Conservation (phyloP, 257 asterid species). For the Capsicum baccatum region DNA sequence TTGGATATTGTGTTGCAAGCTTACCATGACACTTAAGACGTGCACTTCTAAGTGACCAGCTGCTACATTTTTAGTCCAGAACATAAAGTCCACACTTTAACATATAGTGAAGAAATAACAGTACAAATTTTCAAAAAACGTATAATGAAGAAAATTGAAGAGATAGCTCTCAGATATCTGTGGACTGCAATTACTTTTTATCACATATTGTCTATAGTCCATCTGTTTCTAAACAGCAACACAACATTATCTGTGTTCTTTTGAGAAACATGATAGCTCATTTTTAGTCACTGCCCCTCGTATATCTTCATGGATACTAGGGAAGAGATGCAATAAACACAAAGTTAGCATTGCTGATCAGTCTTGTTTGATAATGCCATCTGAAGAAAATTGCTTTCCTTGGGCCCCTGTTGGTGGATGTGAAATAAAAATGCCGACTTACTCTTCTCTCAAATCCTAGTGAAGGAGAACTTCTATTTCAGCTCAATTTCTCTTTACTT, state of each 20-base stretch:
- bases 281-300: conserved; percentile 8
- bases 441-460: background rate
- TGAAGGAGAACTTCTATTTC: background rate
- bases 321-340: conserved; percentile 8
- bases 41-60: background rate
- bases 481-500: conserved; percentile 7
- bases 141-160: background rate
- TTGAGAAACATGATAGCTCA: conserved; percentile 16
- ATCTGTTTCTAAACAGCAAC: conserved; percentile 21
- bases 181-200: background rate
- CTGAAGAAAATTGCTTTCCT: conserved; percentile 9
- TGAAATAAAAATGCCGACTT: background rate
- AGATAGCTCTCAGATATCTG: background rate
- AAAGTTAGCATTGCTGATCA: background rate
- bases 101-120: background rate
- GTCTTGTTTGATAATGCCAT: conserved; percentile 24
- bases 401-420: background rate
- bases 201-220: background rate
- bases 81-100: background rate
- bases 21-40: background rate
- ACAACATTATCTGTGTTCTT: conserved; percentile 17
- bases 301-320: background rate
- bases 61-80: background rate
- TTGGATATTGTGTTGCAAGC: background rate
- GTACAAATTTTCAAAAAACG: background rate